Conservation (phyloP, 768 basidiomycete genomes). For the Tubosaeta brunneosetosa region DNA sequence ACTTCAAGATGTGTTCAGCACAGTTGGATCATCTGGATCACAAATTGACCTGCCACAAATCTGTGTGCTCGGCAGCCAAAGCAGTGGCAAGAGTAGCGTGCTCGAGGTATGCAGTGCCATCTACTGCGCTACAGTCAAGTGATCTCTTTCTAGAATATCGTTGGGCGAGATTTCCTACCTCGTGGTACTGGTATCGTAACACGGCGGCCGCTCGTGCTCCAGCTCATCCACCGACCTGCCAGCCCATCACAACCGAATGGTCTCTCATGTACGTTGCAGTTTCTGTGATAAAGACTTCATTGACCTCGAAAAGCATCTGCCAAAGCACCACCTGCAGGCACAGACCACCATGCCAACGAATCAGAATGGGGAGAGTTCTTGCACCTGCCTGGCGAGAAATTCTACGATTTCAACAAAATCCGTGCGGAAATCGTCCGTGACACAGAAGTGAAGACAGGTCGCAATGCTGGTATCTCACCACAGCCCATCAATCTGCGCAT, state of each 20-base stretch:
- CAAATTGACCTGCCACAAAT: conserved; percentile 90
- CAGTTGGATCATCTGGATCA: conserved; percentile 72
- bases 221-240: conserved; percentile 85
- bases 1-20: conserved; percentile 85
- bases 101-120: conserved; percentile 58
- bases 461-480: conserved; percentile 97
- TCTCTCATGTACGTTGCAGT: conserved; percentile 35
- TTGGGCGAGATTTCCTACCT: conserved; percentile 96
- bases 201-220: conserved; percentile 89
- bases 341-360: conserved; percentile 76
- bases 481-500: conserved; percentile 96
- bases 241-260: conserved; percentile 43
- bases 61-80: conserved; percentile 87
- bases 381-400: conserved; percentile 94
- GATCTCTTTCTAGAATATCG: conserved; percentile 69
- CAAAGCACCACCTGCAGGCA: conserved; percentile 35
- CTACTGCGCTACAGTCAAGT: background rate
- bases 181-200: conserved; percentile 99
- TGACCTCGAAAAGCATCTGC: background rate
- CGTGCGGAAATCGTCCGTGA: conserved; percentile 94
- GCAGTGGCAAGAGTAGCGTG: conserved; percentile 91
- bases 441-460: conserved; percentile 97
- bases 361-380: conserved; percentile 99
- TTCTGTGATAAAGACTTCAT: background rate
- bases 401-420: conserved; percentile 97